phyloP scores from a whole-genome alignment of 768 basidiomycete species.

The Mycena latifolia region DNA sequence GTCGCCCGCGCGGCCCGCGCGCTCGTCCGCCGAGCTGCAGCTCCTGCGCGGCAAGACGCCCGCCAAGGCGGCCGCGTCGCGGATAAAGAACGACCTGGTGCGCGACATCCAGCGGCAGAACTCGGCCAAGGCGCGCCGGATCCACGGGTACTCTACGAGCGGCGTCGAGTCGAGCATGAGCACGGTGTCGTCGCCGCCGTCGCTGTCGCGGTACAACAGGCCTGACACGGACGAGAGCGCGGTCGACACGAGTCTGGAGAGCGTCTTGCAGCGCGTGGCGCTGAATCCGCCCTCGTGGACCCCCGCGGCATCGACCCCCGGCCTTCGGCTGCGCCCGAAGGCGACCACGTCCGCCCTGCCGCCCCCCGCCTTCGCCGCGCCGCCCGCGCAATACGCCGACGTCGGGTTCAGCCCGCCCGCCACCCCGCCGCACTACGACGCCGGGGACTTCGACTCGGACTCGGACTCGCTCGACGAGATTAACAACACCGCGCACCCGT shows the following conservation, averaged over 20 bases:
- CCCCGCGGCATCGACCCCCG: constrained; percentile 40
- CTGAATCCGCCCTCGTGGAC: constrained; percentile 53
- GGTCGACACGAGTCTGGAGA: constrained; percentile 72
- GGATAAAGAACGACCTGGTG: constrained; percentile 76
- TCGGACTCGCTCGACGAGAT: constrained; percentile 73
- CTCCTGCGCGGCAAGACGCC: constrained; percentile 73
- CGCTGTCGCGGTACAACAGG: constrained; percentile 74
- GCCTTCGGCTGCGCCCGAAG: constrained; percentile 48
- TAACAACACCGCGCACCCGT: constrained; percentile 72
- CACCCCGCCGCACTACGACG: constrained; percentile 29
- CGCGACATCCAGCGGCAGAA: constrained; percentile 62
- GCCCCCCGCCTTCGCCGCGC: constrained; percentile 2
- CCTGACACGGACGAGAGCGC: constrained; percentile 58
- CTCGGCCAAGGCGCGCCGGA: constrained; percentile 41
- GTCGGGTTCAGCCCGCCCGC: constrained; percentile 23
- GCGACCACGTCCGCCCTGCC: constrained; percentile 28
- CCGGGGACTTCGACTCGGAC: constrained; percentile 61
- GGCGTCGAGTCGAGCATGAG: constrained; percentile 74
- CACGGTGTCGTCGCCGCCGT: constrained; percentile 78
- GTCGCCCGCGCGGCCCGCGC: constrained; percentile 66
- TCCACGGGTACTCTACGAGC: constrained; percentile 44
- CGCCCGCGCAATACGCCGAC: constrained; percentile 26
- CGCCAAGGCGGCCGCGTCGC: constrained; percentile 74
- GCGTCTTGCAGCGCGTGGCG: constrained; percentile 75
- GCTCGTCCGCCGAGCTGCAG: constrained; percentile 61